Conservation (phyloP, 106 monocot genomes). For the Iris macrosiphon region DNA sequence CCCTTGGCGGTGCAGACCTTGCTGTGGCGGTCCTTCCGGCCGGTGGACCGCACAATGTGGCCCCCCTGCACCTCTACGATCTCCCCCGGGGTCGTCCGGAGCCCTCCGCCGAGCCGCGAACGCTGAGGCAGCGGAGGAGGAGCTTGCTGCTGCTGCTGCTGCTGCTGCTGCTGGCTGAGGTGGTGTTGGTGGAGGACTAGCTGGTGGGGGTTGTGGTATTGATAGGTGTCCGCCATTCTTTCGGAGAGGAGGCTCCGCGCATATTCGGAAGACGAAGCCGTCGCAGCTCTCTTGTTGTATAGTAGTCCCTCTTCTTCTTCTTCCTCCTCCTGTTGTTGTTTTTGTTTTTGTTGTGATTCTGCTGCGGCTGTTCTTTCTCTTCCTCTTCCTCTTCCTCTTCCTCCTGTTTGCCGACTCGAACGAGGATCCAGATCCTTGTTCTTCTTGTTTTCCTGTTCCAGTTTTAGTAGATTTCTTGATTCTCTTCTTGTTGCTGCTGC, state of each 20-base stretch:
- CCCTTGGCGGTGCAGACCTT: slow-evolving; percentile 97
- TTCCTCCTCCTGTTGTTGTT: background rate
- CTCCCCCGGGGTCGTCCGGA: slow-evolving; percentile 24
- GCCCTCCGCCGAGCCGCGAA: background rate
- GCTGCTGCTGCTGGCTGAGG: background rate
- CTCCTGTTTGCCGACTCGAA: slow-evolving; percentile 9
- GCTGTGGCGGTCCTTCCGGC: slow-evolving; percentile 93
- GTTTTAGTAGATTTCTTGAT: background rate
- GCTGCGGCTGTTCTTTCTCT: background rate
- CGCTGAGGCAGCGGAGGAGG: slow-evolving; percentile 5
- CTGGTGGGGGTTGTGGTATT: background rate
- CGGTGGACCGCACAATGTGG: slow-evolving; percentile 88
- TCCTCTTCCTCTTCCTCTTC: background rate
- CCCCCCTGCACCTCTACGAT: slow-evolving; percentile 76
- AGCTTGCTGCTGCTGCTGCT: background rate
- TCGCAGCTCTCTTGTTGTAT: background rate
- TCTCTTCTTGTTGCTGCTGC: slow-evolving; percentile 6
- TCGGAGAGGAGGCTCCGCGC: slow-evolving; percentile 17
- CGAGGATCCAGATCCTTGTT: slow-evolving; percentile 43
- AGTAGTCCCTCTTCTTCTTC: background rate
- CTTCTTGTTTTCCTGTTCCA: slow-evolving; percentile 1
- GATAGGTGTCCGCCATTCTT: slow-evolving; percentile 21
- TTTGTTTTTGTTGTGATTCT: background rate
- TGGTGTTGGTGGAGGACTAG: background rate
- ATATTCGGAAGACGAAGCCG: slow-evolving; percentile 28